Percentiles rank a stretch among this genome's conserved stretches.
These are phyloP conservation scores for Eucalyptus decipiens DNA, from an alignment of 345 rosid species.

Conservation along the genomic window DNA sequence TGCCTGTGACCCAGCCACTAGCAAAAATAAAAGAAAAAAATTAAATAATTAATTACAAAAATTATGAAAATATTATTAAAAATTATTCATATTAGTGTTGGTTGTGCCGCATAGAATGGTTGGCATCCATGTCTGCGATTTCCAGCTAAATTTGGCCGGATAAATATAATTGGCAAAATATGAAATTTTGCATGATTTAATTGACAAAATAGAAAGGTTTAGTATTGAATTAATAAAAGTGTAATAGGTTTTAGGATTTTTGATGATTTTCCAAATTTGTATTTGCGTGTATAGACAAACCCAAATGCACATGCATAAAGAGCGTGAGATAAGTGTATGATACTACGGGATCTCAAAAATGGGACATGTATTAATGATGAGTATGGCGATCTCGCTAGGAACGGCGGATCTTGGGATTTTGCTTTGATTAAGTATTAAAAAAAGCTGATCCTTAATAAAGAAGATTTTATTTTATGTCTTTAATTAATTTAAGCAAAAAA, in stretches of 20 bases:
- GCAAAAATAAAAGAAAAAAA: neutral
- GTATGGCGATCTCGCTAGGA: neutral
- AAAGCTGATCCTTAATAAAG: neutral
- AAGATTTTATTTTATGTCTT: neutral
- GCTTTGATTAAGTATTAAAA: neutral
- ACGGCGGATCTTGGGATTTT: neutral
- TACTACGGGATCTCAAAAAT: neutral
- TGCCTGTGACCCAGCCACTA: accelerated
- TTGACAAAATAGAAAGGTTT: neutral
- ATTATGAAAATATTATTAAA: no score
- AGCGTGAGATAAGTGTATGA: neutral
- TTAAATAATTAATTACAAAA: no score
- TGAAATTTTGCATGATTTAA: neutral
- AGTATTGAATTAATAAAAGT: neutral
- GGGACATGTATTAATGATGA: neutral
- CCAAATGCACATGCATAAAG: neutral
- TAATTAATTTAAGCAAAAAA: neutral
- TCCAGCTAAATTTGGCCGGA: no score
- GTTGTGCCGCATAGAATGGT: accelerated
- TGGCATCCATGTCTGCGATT: neutral
- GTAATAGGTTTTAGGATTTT: no score
- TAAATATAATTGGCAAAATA: neutral
- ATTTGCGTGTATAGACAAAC: neutral
- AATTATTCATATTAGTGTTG: no score
- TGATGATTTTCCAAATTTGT: neutral